Conservation (phyloP, 2,329 filamentous ascomycete genomes). For the Colletotrichum lindemuthianum region DNA sequence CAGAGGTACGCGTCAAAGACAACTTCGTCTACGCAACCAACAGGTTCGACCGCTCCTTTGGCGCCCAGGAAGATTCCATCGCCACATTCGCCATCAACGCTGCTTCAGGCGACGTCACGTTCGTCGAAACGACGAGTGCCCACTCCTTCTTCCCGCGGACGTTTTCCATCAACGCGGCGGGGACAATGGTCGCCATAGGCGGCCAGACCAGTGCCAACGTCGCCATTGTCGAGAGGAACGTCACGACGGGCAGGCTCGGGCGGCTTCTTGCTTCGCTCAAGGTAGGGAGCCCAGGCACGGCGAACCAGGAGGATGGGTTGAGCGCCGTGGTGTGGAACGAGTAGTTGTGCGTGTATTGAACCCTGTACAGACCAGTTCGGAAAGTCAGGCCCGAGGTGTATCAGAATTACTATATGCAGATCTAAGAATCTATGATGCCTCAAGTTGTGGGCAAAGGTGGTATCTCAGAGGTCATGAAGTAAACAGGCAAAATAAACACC, state of each 20-base stretch:
- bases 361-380: not conserved
- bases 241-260: conserved; percentile 64
- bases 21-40: conserved; percentile 70
- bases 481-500: not conserved
- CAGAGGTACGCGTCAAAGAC: conserved; percentile 63
- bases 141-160: conserved; percentile 70
- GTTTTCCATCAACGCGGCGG: conserved; percentile 68
- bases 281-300: conserved; percentile 51
- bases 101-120: conserved; percentile 58
- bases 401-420: not conserved
- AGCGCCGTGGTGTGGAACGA: conserved; percentile 61
- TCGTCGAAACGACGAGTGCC: conserved; percentile 64
- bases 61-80: conserved; percentile 63
- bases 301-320: conserved; percentile 57
- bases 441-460: not conserved
- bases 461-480: conserved; percentile 1
- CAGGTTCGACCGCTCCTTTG: conserved; percentile 68
- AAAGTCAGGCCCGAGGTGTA: not conserved
- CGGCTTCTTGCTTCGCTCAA: conserved; percentile 52
- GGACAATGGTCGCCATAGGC: conserved; percentile 69
- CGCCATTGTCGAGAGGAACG: conserved; percentile 65
- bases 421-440: conserved; percentile 12
- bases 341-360: conserved; percentile 38
- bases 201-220: conserved; percentile 70
- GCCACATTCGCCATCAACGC: conserved; percentile 60